Percentiles rank a stretch among this genome's conserved stretches.
phyloP scores from a whole-genome alignment of 2,329 filamentous ascomycete species.

The Botrytis medusae region DNA sequence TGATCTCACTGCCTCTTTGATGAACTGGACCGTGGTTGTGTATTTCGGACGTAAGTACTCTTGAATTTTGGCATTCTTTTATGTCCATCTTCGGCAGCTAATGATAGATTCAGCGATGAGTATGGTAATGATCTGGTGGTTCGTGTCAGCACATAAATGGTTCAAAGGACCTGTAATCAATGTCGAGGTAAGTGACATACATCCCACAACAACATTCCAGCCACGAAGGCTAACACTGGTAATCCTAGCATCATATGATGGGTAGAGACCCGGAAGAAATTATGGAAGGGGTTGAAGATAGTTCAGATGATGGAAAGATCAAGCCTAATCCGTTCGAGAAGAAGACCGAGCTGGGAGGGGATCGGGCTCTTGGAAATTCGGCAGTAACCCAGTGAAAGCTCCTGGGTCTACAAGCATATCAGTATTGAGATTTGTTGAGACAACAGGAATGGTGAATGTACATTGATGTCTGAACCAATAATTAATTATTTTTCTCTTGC shows the following conservation, averaged over 20 bases:
- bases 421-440: neutral
- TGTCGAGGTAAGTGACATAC: conserved; percentile 44
- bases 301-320: conserved; percentile 26
- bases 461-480: neutral
- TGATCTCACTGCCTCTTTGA: conserved; percentile 50
- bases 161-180: conserved; percentile 67
- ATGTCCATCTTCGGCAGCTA: conserved; percentile 23
- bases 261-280: conserved; percentile 31
- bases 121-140: conserved; percentile 57
- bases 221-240: conserved; percentile 24
- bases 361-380: neutral
- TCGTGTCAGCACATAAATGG: conserved; percentile 61
- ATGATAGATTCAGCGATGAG: conserved; percentile 46
- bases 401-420: neutral
- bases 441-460: neutral
- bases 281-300: conserved; percentile 33
- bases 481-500: conserved; percentile 20
- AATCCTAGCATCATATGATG: conserved; percentile 36
- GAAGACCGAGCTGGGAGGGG: conserved; percentile 23
- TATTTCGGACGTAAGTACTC: conserved; percentile 49
- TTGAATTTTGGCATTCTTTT: neutral
- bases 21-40: conserved; percentile 67
- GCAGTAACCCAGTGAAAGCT: conserved; percentile 2
- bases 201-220: conserved; percentile 17
- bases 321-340: conserved; percentile 22